A percentile compares a stretch with the other conserved stretches of the same genome.
These are phyloP conservation scores for Passalora sequoiae DNA, from an alignment of 2,329 filamentous ascomycete species.

Conservation along the genomic window DNA sequence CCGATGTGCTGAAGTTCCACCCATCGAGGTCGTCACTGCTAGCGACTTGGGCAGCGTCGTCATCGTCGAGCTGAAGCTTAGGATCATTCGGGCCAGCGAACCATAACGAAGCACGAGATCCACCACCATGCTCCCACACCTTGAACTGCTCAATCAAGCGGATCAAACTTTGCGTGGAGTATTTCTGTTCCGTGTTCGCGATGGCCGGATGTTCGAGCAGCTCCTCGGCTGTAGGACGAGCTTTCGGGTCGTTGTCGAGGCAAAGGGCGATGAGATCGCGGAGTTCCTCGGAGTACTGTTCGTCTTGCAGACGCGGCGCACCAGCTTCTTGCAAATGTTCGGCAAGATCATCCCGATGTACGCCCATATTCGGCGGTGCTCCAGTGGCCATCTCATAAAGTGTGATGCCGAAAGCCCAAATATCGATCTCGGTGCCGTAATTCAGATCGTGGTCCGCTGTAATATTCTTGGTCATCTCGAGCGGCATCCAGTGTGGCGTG, in stretches of 20 bases:
- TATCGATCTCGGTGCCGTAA: conserved; percentile 57
- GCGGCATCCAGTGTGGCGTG: conserved; percentile 82
- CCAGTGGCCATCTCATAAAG: conserved; percentile 77
- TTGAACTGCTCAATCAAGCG: conserved; percentile 67
- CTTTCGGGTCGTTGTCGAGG: conserved; percentile 61
- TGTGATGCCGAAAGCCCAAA: conserved; percentile 81
- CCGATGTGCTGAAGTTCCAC: conserved; percentile 63
- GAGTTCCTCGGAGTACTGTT: conserved; percentile 63
- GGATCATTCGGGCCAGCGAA: conserved; percentile 46
- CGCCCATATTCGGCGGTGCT: conserved; percentile 55
- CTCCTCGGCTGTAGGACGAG: conserved; percentile 64
- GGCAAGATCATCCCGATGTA: conserved; percentile 34
- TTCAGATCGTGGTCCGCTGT: conserved; percentile 47
- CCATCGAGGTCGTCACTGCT: conserved; percentile 39
- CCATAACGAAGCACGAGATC: conserved; percentile 61
- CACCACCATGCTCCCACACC: conserved; percentile 69
- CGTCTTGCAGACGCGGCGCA: conserved; percentile 64
- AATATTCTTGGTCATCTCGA: conserved; percentile 52
- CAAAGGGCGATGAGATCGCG: conserved; percentile 69
- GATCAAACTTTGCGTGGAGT: conserved; percentile 60
- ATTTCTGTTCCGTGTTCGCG: conserved; percentile 54
- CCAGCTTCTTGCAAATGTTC: conserved; percentile 34
- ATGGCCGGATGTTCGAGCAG: conserved; percentile 68
- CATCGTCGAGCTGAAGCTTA: conserved; percentile 28
- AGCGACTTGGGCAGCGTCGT: conserved; percentile 36